These are phyloP conservation scores for Russula emetica DNA, from an alignment of 768 basidiomycete species.

Conservation along the genomic window DNA sequence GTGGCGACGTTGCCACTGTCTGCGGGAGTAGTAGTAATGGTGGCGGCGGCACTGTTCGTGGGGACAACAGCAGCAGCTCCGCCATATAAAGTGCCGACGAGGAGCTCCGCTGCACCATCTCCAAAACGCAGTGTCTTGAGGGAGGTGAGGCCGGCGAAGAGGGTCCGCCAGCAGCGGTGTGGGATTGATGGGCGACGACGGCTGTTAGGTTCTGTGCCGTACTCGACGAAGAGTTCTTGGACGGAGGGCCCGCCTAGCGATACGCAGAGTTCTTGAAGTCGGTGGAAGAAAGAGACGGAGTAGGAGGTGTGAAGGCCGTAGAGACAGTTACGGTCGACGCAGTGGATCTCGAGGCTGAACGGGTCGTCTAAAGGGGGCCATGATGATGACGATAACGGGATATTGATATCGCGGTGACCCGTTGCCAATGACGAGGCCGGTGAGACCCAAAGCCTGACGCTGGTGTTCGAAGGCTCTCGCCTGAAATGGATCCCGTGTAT, in stretches of 20 bases:
- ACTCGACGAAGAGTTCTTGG: constrained; percentile 13
- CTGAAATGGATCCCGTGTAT: constrained; percentile 6
- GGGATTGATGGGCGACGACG: not conserved
- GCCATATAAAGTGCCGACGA: constrained; percentile 1
- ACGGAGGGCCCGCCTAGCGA: not conserved
- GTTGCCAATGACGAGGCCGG: too few relatives aligned
- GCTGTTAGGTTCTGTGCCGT: constrained; percentile 3
- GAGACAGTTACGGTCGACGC: not conserved
- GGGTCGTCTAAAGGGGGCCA: constrained; percentile 13
- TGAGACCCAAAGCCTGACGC: not conserved
- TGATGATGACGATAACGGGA: not conserved
- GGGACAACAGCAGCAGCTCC: not conserved
- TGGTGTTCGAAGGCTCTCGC: not conserved
- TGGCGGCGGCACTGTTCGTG: too few relatives aligned
- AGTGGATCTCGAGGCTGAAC: constrained; percentile 12
- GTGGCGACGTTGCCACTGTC: not conserved
- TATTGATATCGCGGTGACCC: too few relatives aligned
- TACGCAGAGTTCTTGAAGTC: constrained; percentile 6
- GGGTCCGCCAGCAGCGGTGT: constrained; percentile 1
- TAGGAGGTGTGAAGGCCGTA: constrained; percentile 12
- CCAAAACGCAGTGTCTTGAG: constrained; percentile 14
- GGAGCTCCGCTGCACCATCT: constrained; percentile 9
- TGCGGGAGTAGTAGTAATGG: not conserved
- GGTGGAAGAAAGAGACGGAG: constrained; percentile 6
- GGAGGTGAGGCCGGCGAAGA: not conserved